Base-by-base conservation (phyloP, 805 yeast species). In the Wickerhamiella cacticola region DNA sequence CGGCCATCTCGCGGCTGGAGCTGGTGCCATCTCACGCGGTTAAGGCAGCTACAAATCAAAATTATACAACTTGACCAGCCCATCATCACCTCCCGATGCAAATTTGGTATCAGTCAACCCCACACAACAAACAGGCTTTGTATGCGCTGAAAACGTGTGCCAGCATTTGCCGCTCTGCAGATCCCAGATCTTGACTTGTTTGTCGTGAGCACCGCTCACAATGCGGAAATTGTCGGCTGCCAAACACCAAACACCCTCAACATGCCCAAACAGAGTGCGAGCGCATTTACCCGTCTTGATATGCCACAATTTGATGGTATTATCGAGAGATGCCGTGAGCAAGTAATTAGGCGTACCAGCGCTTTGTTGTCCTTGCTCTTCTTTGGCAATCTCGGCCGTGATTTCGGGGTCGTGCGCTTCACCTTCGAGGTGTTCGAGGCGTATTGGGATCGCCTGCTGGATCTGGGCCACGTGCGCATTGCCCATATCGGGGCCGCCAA, bases 201-300 rank as follows among this genome's bases (percentile, higher is more conserved):
- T 75, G 68, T 92, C 98, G 60, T 92, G 96, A 1, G 96, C 88
- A 1, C 97, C 97, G 57, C 92, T 80, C 9, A 89, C 83, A 40
- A 92, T 83, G 55, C 98, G 74, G 71, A 92, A 92, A 34, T 88
- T 87, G 67, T 92, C 97, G 0, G 96, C 95, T 15, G 92, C 86
- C 48, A 92, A 82, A 38, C 89, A 86, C 96, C 97, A 89, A 16
- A 92, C 95, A 19, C 98, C 98, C 65, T 92, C 97, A 48, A 89
- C 86, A 61, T 92, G 98, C 2, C 98, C 98, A 68, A 89, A 92
- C 63, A 92, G 89, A 0, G 98, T 92, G 50, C 96, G 72, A 9
- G 87, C 76, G 60, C 97, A 89, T 62, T 78, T 76, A 3, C 96
- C 96, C 1, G 92, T 77, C 52, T 70, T 71, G 25, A 87, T 81